phyloP scores from a whole-genome alignment of 2,329 filamentous ascomycete genomes.

The Pseudocercospora crystallina region DNA sequence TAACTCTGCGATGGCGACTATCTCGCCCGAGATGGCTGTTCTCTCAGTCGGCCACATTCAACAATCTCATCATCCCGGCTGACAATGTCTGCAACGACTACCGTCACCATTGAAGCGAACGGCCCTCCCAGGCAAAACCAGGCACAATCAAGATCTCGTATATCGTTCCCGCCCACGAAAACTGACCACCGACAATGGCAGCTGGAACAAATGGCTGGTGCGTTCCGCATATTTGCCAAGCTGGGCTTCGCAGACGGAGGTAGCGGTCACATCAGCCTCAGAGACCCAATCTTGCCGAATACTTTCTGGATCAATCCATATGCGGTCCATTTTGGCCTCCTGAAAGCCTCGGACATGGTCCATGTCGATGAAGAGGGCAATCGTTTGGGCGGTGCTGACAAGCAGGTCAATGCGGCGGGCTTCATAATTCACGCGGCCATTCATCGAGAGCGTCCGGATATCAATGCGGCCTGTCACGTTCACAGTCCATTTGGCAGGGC shows the following conservation, averaged over 20 bases:
- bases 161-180: not conserved
- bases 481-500: conserved; percentile 46
- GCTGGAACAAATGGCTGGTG: conserved; percentile 36
- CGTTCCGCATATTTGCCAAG: conserved; percentile 35
- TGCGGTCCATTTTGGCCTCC: conserved; percentile 43
- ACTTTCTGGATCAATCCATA: conserved; percentile 40
- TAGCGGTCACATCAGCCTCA: conserved; percentile 34
- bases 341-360: conserved; percentile 44
- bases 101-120: too few species aligned
- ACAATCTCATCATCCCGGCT: too few species aligned
- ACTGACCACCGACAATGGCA: conserved; percentile 29
- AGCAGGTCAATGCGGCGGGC: conserved; percentile 36
- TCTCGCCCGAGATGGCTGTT: too few species aligned
- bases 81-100: too few species aligned
- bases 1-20: too few species aligned
- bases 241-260: conserved; percentile 34
- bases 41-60: too few species aligned
- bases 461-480: conserved; percentile 41
- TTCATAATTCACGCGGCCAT: conserved; percentile 21
- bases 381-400: conserved; percentile 40
- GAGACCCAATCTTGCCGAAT: conserved; percentile 7
- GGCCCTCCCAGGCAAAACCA: not conserved
- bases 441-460: conserved; percentile 18
- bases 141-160: not conserved
- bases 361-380: conserved; percentile 44